Evolutionary conservation across 2,329 filamentous ascomycete species (phyloP), one percentile per base, ranked within the genome.

Genomic region (Xylaria arbuscula): DNA sequence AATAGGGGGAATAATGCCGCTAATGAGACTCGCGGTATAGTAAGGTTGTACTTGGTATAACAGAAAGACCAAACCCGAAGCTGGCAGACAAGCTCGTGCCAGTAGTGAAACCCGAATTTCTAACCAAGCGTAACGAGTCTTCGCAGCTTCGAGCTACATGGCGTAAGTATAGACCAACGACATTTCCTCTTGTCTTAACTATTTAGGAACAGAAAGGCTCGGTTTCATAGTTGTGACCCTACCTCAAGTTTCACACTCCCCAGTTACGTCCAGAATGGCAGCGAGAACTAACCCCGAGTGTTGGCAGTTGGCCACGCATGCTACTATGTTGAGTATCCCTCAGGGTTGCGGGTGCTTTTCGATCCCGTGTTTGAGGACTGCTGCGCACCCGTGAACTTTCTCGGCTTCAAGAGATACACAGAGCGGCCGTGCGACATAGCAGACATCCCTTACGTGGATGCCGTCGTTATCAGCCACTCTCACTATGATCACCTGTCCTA

Each of bases 401-500:
- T 92, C 64, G 89, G 89, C 0, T 92, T 94, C 1, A 92, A 92
- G 80, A 86, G 95, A 58, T 97, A 88, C 80, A 97, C 94, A 0
- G 85, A 89, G 24, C 85, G 86, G 66, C 93, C 95, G 0, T 97
- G 94, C 79, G 80, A 90, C 63, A 87, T 97, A 70, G 85, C 87
- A 59, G 93, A 97, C 72, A 87, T 98, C 3, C 94, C 94, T 9
- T 81, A 86, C 65, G 87, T 94, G 51, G 92, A 96, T 75, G 88
- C 90, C 34, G 91, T 93, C 10, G 83, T 96, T 62, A 97, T 97
- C 73, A 93, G 90, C 19, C 94, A 98, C 81, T 94, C 90, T 74
- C 95, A 98, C 81, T 98, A 98, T 79, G 95, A 98, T 80, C 95
- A 98, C 77, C 84, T 98, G 13, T 95, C 92, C 0, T 89, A 93